Percentiles rank a stretch among this genome's conserved stretches.
Conservation (phyloP, 2,329 filamentous ascomycete genomes). For the Neofusicoccum sp. region DNA sequence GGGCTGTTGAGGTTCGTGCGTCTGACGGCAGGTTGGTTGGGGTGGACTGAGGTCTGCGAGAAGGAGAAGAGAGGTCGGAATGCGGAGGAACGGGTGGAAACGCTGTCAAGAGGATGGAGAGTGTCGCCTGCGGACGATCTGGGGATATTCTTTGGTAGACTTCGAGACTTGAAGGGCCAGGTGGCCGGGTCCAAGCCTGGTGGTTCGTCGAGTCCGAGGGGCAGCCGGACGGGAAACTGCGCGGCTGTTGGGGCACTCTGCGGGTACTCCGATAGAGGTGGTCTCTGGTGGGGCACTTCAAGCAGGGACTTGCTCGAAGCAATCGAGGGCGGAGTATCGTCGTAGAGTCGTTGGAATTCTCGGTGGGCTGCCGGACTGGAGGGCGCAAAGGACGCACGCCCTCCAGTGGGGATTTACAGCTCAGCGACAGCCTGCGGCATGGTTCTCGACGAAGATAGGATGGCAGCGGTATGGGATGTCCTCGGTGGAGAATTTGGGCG, state of each 20-base stretch:
- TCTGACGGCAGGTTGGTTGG: not conserved
- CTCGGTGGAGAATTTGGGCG: conserved; percentile 25
- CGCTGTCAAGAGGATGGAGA: conserved; percentile 17
- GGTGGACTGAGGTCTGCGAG: not conserved
- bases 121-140: conserved; percentile 29
- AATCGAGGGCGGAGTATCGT: conserved; percentile 38
- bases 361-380: conserved; percentile 83
- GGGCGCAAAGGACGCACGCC: conserved; percentile 58
- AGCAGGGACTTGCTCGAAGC: conserved; percentile 33
- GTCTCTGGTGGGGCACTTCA: conserved; percentile 21
- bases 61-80: not conserved
- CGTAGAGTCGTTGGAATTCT: conserved; percentile 60
- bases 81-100: not conserved
- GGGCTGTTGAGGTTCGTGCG: not conserved
- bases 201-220: conserved; percentile 32
- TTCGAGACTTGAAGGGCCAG: conserved; percentile 35
- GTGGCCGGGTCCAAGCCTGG: conserved; percentile 22
- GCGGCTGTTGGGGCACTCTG: conserved; percentile 28
- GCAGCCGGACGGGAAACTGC: conserved; percentile 32
- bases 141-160: conserved; percentile 31
- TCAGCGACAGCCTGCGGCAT: conserved; percentile 49
- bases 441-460: conserved; percentile 44
- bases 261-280: conserved; percentile 27
- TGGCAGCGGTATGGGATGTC: conserved; percentile 15
- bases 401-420: conserved; percentile 89